Evolutionary conservation across 305 asterid genomes (phyloP).

Genomic region (Fraxinus latifolia): DNA sequence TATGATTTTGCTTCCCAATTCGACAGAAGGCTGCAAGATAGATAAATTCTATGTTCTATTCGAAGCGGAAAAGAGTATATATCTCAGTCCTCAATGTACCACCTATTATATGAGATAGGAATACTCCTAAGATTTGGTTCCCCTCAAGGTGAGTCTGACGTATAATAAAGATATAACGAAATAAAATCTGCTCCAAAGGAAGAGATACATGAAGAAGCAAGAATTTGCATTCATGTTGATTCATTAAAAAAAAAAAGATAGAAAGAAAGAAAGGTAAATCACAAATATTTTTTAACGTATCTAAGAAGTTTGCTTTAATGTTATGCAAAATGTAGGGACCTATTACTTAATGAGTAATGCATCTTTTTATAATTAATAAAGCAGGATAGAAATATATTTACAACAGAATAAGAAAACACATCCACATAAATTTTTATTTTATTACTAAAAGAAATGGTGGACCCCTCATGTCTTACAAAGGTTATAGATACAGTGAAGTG

Average conservation of each 20-base stretch:
- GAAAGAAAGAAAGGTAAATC: background rate
- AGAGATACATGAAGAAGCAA: background rate
- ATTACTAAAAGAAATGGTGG: background rate
- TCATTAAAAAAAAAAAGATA: background rate
- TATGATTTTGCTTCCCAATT: background rate
- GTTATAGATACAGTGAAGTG: slow-evolving; percentile 14
- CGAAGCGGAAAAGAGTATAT: background rate
- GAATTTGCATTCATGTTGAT: background rate
- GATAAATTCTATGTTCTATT: background rate
- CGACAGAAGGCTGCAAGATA: slow-evolving; percentile 8
- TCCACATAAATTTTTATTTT: background rate
- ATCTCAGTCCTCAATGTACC: slow-evolving; percentile 1
- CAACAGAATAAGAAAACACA: background rate
- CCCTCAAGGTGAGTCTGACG: background rate
- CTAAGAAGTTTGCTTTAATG: background rate
- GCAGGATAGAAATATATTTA: background rate
- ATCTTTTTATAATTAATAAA: background rate
- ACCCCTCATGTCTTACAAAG: background rate
- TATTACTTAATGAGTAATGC: background rate
- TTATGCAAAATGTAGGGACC: background rate
- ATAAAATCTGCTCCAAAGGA: background rate
- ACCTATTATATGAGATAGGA: slow-evolving; percentile 10
- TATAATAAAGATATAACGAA: background rate
- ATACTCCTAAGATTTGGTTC: slow-evolving; percentile 8
- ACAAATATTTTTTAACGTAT: background rate